phyloP scores from a whole-genome alignment of 352 stramenopile species.

The Phytophthora hibernalis region DNA sequence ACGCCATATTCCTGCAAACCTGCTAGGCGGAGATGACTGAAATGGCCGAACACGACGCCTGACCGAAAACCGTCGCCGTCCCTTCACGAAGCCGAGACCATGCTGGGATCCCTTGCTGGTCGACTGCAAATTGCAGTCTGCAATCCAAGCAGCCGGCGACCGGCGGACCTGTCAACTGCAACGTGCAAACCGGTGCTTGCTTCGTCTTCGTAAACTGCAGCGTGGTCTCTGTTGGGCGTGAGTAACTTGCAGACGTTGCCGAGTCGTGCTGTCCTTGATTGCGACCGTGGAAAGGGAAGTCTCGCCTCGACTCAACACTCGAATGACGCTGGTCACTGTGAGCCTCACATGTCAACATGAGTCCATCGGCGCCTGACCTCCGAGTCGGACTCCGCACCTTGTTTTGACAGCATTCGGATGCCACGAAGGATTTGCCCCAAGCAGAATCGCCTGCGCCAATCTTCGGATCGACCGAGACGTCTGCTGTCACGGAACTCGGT shows the following conservation, averaged over 20 bases:
- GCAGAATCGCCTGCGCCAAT: constrained; percentile 28
- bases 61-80: constrained; percentile 16
- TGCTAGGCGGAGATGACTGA: no score
- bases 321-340: not conserved
- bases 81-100: constrained; percentile 10
- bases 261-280: constrained; percentile 14
- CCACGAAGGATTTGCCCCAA: constrained; percentile 21
- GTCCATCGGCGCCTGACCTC: not conserved
- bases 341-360: no score
- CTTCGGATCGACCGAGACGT: constrained; percentile 26
- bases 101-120: no score
- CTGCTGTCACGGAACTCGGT: constrained; percentile 23
- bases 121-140: no score
- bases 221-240: no score
- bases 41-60: not conserved
- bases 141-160: no score
- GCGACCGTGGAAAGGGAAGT: constrained; percentile 8
- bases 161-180: no score
- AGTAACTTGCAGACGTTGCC: constrained; percentile 27
- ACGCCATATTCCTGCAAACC: constrained; percentile 31
- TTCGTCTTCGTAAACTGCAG: constrained; percentile 20
- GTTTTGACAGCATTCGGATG: constrained; percentile 5
- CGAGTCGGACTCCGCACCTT: constrained; percentile 5
- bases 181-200: no score
- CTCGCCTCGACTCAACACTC: not conserved